Evolutionary conservation across 2,329 filamentous ascomycete genomes (phyloP), one percentile per base, ranked within the genome.

Genomic region (Epichloe scottii): DNA sequence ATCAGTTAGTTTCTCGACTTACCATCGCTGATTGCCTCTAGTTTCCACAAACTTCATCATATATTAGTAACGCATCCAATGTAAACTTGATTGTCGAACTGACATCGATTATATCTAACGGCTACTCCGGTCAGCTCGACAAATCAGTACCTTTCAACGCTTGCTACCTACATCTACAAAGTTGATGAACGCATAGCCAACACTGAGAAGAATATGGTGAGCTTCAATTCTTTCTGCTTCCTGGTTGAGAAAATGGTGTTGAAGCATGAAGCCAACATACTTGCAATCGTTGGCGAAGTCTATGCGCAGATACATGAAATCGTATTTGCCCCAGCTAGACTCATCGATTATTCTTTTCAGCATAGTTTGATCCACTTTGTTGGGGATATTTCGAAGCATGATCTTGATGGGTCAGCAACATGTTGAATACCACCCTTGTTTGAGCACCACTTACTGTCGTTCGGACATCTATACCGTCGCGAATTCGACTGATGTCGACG

Each of bases 101-200:
- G 59, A 85, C 84, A 56, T 82, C 73, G 50, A 89, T 79, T 53
- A 93, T 89, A 64, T 87, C 81, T 53, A 84, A 71, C 0, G 87
- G 81, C 80, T 87, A 46, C 62, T 81, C 61, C 78, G 70, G 46
- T 55, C 44, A 50, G 26, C 41, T 5, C 23, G 21, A 39, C 3
- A 19, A 33, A 26, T n/a, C 21, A 40, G 12, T 2, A 39, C 14
- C 7, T 17, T 35, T n/a, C 6, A 14, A 46, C 19, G 38, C n/a
- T 17, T 51, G 8, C 21, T 10, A 61, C 83, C 78, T 67, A 87
- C 84, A 64, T 89, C 82, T 42, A 83, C 79, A 59, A 97, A 96
- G 68, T 98, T 96, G 70, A 98, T 89, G 68, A 97, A 98, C 0
- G 89, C 91, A 67, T 97, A 97, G 44, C 93, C 93, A 53, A 97